Conservation (phyloP, 768 basidiomycete species). For the Leccinellum luteum region DNA sequence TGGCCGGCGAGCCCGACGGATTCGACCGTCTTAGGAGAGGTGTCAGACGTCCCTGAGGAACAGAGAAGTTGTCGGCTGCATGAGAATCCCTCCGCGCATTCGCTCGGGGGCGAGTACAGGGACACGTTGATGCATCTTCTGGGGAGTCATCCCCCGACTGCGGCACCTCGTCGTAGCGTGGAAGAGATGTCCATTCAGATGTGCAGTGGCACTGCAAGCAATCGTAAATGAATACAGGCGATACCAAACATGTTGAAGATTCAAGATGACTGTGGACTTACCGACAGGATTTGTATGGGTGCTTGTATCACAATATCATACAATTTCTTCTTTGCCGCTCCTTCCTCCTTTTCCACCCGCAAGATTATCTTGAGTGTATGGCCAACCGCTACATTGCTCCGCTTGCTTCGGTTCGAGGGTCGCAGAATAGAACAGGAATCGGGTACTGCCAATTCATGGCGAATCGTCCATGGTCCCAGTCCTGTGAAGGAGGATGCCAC, state of each 20-base stretch:
- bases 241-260: not conserved
- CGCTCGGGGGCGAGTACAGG: slow-evolving; percentile 35
- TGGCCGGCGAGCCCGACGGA: slow-evolving; percentile 38
- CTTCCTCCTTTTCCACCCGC: slow-evolving; percentile 79
- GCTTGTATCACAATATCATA: slow-evolving; percentile 87
- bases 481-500: slow-evolving; percentile 63
- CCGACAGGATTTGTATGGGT: slow-evolving; percentile 84
- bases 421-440: slow-evolving; percentile 57
- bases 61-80: not conserved
- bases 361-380: slow-evolving; percentile 83
- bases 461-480: slow-evolving; percentile 86
- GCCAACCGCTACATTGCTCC: slow-evolving; percentile 66
- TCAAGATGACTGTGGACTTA: slow-evolving; percentile 38
- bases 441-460: slow-evolving; percentile 67
- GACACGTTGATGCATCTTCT: slow-evolving; percentile 34
- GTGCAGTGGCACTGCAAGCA: slow-evolving; percentile 70
- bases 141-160: slow-evolving; percentile 4
- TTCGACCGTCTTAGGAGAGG: slow-evolving; percentile 36
- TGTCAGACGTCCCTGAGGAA: slow-evolving; percentile 27
- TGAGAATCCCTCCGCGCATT: not conserved
- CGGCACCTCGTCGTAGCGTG: slow-evolving; percentile 57
- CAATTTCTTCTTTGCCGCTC: slow-evolving; percentile 67
- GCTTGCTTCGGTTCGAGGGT: slow-evolving; percentile 63
- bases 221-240: not conserved
- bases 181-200: slow-evolving; percentile 74